Conservation (phyloP, 2,329 filamentous ascomycete genomes). For the Alternaria viburni region DNA sequence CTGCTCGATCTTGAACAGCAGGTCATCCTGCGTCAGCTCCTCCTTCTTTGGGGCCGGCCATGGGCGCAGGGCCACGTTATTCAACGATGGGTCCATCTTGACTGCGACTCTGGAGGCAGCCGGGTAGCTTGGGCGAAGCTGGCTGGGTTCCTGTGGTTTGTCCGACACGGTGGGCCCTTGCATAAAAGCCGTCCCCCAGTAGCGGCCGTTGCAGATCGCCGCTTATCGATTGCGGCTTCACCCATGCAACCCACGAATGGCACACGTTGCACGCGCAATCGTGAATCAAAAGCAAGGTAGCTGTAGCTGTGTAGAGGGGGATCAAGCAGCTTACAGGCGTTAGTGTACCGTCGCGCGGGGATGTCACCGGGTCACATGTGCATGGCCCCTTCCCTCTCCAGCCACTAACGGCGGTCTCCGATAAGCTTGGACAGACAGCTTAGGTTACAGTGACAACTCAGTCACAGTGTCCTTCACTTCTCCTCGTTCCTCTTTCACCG, state of each 20-base stretch:
- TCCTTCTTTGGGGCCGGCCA: constrained; percentile 60
- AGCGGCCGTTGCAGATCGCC: constrained; percentile 13
- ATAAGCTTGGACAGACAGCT: constrained; percentile 29
- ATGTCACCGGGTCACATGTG: constrained; percentile 24
- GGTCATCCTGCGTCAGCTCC: constrained; percentile 57
- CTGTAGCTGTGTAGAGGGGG: background rate
- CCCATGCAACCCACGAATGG: background rate
- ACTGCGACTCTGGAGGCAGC: background rate
- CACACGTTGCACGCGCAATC: background rate
- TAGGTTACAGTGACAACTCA: constrained; percentile 25
- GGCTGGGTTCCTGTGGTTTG: constrained; percentile 11
- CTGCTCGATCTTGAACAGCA: constrained; percentile 79
- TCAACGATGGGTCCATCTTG: constrained; percentile 38
- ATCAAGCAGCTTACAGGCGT: background rate
- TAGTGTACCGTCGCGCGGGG: constrained; percentile 9
- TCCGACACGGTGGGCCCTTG: constrained; percentile 22
- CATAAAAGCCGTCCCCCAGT: constrained; percentile 22
- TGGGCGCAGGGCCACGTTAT: constrained; percentile 66
- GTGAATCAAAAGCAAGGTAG: background rate
- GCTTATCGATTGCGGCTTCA: constrained; percentile 21
- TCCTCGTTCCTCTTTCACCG: background rate
- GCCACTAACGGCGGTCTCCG: constrained; percentile 35
- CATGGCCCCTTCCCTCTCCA: constrained; percentile 19
- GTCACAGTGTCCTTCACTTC: constrained; percentile 11
- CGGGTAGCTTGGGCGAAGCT: constrained; percentile 7